Evolutionary conservation across 306 rosid genomes (phyloP), one percentile per base, ranked within the genome.

Genomic region (Quercus dentata): DNA sequence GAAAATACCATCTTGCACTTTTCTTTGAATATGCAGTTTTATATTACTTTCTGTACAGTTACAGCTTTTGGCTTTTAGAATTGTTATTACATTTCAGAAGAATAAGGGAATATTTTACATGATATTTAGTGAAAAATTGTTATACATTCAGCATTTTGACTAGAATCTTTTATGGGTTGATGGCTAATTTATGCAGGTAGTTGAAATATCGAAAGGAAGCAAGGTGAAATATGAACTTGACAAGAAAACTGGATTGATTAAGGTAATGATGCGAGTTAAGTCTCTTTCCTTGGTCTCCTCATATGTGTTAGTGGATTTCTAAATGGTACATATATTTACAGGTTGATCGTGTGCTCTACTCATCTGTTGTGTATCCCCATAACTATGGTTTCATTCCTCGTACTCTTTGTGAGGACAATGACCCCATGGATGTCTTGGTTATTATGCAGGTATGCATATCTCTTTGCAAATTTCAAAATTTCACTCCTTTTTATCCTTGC

Each of bases 301-400:
- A 31, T 57, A 69, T 52, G 31, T 21, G 12, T 64, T 5, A 59
- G 56, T 76, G 27, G 65, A 25, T 85, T 85, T 59, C 75, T 86
- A 44, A 85, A 51, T 38, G 12, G 56, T 73, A 82, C 76, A 33
- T 81, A 6, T 73, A 27, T 78, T 33, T 77, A 62, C 88, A 92
- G 98, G 98, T 94, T 85, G 98, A 94, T 80, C 96, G 98, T 55
- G 65, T 94, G n/a, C 97, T 94, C 63, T 94, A 94, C 91, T 94
- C 98, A 12, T 94, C 98, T 18, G 98, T 94, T 77, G 98, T 94
- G 83, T 94, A 94, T 74, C 98, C 98, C 69, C 98, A 91, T 87
- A 94, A 94, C 85, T 94, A 94, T 80, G 98, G 98, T 79, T 94
- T 94, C 82, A 88, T 94, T 79, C 98, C 97, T 55, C 97, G 98